Evolutionary conservation across 352 stramenopile species (phyloP).

Genomic region (Globisporangium camurandrum): DNA sequence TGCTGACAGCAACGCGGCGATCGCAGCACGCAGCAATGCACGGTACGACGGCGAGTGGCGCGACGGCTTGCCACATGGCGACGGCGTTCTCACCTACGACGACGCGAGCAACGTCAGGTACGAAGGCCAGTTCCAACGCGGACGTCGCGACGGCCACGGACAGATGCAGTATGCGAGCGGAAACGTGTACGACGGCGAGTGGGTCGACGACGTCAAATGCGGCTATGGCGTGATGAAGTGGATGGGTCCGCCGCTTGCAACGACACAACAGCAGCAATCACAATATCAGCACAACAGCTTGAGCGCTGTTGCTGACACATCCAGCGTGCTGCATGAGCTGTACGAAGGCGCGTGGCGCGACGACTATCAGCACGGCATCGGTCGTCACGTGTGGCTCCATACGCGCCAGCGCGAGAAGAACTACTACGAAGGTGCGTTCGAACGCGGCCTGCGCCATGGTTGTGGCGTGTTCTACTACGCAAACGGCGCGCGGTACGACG

Average conservation of each 20-base stretch:
- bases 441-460: constrained; percentile 51
- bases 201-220: constrained; percentile 55
- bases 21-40: constrained; percentile 29
- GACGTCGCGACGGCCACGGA: constrained; percentile 50
- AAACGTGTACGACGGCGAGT: constrained; percentile 67
- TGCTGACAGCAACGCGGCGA: not conserved
- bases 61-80: constrained; percentile 58
- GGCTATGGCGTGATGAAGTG: constrained; percentile 80
- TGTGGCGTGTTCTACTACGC: constrained; percentile 80
- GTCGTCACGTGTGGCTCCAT: constrained; percentile 70
- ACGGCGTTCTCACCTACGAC: constrained; percentile 68
- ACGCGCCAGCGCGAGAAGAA: constrained; percentile 42
- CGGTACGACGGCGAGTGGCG: constrained; percentile 78
- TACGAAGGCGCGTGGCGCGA: constrained; percentile 74
- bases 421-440: constrained; percentile 83
- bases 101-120: constrained; percentile 44
- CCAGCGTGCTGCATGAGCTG: constrained; percentile 22
- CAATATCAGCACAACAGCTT: too few relatives aligned
- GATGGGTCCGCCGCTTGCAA: constrained; percentile 18
- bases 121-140: constrained; percentile 39
- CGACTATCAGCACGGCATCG: constrained; percentile 71
- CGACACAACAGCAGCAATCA: too few relatives aligned
- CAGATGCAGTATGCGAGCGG: constrained; percentile 58
- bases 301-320: too few relatives aligned
- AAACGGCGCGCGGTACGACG: constrained; percentile 78